Conservation (phyloP, 139 green algal species). For the Raphidocelis subcapitata region DNA sequence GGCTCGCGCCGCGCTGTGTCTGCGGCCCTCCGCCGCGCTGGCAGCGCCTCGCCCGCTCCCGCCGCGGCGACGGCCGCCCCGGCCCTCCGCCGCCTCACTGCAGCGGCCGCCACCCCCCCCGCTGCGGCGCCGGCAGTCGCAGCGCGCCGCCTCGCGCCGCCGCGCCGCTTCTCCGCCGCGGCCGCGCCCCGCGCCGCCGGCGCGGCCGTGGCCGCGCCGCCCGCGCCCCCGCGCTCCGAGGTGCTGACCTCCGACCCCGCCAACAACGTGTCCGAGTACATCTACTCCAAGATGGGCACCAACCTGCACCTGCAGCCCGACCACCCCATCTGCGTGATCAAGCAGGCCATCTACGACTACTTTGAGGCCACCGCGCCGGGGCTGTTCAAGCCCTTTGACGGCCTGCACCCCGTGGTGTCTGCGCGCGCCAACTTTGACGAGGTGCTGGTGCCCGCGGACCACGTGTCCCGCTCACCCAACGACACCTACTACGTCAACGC, state of each 20-base stretch:
- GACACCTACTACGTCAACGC: conserved; percentile 97
- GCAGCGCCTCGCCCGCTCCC: neutral
- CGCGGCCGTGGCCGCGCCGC: neutral
- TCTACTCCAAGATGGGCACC: conserved; percentile 92
- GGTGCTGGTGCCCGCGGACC: conserved; percentile 90
- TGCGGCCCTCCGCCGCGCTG: neutral
- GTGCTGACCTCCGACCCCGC: conserved; percentile 77
- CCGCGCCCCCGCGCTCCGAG: conserved; percentile 47
- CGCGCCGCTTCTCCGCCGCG: neutral
- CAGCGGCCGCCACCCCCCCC: neutral
- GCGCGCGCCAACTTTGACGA: conserved; percentile 82
- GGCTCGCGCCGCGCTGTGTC: conserved; percentile 21
- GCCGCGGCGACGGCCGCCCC: neutral
- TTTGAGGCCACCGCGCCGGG: conserved; percentile 69
- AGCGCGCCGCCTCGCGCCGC: neutral
- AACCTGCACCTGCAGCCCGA: conserved; percentile 84
- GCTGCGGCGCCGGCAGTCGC: conserved; percentile 2
- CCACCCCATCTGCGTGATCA: conserved; percentile 97
- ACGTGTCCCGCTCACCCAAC: conserved; percentile 89
- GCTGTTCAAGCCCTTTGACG: conserved; percentile 89
- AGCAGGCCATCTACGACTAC: conserved; percentile 94
- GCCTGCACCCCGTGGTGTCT: conserved; percentile 88
- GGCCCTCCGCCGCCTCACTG: neutral
- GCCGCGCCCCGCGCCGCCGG: conserved; percentile 1
- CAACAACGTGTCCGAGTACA: conserved; percentile 97